A percentile compares a stretch with the other conserved stretches of the same genome.
Conservation (phyloP, 768 basidiomycete genomes). For the Pholiota microspora region DNA sequence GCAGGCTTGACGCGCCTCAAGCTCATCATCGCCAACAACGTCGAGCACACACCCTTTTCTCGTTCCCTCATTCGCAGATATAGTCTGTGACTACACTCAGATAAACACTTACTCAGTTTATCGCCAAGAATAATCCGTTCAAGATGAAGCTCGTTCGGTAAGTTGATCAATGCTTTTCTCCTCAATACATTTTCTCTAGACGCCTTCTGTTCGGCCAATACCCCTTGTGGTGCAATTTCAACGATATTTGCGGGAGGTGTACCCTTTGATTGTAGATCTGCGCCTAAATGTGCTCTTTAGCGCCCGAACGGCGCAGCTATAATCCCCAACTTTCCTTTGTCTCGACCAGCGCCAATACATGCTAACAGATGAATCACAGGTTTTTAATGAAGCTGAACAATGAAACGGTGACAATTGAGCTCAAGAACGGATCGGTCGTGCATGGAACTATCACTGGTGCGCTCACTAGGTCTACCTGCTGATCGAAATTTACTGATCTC, state of each 20-base stretch:
- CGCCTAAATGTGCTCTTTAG: not conserved
- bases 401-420: slow-evolving; percentile 96
- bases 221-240: not conserved
- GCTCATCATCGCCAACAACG: slow-evolving; percentile 16
- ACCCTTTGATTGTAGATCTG: not conserved
- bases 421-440: slow-evolving; percentile 95
- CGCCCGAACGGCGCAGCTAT: not conserved
- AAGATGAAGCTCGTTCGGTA: slow-evolving; percentile 86
- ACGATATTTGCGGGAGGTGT: not conserved
- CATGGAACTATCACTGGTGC: slow-evolving; percentile 96
- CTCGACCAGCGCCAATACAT: not conserved
- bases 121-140: not conserved
- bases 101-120: not conserved
- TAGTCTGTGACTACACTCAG: not conserved
- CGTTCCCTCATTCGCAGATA: not conserved
- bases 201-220: not conserved
- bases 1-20: slow-evolving; percentile 7
- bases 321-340: not conserved
- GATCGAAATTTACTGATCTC: slow-evolving; percentile 3
- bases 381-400: slow-evolving; percentile 99
- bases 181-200: slow-evolving; percentile 1
- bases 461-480: slow-evolving; percentile 21
- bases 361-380: slow-evolving; percentile 37
- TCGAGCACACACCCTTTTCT: slow-evolving; percentile 6
- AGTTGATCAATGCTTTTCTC: slow-evolving; percentile 19